Base-by-base conservation (phyloP, 108 stramenopile genomes). In the Fragilaria crotonensis region DNA sequence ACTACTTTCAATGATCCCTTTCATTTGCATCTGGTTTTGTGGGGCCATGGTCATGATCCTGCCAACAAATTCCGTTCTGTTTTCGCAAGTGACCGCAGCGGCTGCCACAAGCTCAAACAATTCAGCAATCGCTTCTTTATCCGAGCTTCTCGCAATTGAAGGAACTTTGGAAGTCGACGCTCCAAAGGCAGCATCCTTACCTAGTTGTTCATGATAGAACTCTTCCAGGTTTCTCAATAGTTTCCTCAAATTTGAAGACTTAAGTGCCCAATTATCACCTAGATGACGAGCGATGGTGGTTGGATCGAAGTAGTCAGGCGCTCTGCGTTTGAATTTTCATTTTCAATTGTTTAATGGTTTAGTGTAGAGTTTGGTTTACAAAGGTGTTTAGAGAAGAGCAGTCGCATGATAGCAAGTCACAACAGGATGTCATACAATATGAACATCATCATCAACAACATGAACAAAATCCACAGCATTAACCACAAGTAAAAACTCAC, bases 181-280 rank as follows among this genome's bases (percentile, higher is more conserved):
- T 36, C 64, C 70, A 52, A 92, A 85, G 53, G 76, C 74, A 21
- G 84, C 74, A 60, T 81, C 83, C 66, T 92, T 92, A 32, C 67
- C 60, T 9, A 92, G 70, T 28, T 56, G 80, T 27, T 83, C 81
- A 28, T 88, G 87, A 52, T 72, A 92, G 51, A 72, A 92, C 44
- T 76, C 67, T 54, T 92, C 79, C 30, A 92, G 45, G 59, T 88
- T 88, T 33, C 90, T 80, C 17, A 88, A 66, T n/a, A 92, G 75
- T 64, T 92, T 92, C 30, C 87, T 77, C 20, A 92, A 54, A 54
- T 92, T 92, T 60, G 84, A 75, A 3, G 80, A 72, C 64, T 88
- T 92, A 33, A 92, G 63, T 7, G 83, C 87, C 90, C 90, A 92
- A 54, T 92, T 92, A 45, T 77, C 76, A 44, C 90, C 85, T 44